phyloP scores from a whole-genome alignment of 2,329 filamentous ascomycete species.

The Huntiella decipiens region DNA sequence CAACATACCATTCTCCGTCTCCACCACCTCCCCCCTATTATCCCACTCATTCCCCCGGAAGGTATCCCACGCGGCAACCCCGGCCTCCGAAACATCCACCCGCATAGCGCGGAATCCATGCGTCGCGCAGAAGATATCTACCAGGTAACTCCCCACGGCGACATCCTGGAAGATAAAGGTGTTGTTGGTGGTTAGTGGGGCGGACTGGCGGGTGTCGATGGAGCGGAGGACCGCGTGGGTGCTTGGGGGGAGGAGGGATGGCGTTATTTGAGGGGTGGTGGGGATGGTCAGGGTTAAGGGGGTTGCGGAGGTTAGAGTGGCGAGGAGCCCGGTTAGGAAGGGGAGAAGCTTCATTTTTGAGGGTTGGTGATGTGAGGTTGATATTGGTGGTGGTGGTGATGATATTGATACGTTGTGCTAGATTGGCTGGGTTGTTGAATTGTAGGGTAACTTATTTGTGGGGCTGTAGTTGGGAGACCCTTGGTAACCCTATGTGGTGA shows the following conservation, averaged over 20 bases:
- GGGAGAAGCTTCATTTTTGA: slow-evolving; percentile 13
- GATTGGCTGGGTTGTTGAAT: not conserved
- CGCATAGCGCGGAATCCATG: slow-evolving; percentile 62
- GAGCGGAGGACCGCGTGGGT: slow-evolving; percentile 43
- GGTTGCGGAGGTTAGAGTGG: slow-evolving; percentile 21
- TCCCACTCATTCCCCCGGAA: slow-evolving; percentile 79
- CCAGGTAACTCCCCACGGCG: slow-evolving; percentile 55
- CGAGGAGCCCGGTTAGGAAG: slow-evolving; percentile 14
- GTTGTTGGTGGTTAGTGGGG: slow-evolving; percentile 48
- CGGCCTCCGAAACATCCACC: slow-evolving; percentile 68
- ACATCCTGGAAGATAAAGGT: slow-evolving; percentile 62
- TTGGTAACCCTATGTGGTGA: too few species aligned
- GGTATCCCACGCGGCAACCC: slow-evolving; percentile 60
- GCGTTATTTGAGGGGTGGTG: slow-evolving; percentile 24
- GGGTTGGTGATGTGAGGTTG: not conserved
- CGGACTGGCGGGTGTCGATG: slow-evolving; percentile 23
- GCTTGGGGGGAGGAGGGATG: slow-evolving; percentile 38
- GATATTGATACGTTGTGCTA: too few species aligned
- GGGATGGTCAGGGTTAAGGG: slow-evolving; percentile 27
- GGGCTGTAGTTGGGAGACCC: too few species aligned
- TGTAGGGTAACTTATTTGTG: not conserved
- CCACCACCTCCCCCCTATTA: slow-evolving; percentile 52
- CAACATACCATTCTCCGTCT: slow-evolving; percentile 25
- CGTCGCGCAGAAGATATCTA: slow-evolving; percentile 58
- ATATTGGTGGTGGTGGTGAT: too few species aligned